Evolutionary conservation across 2,329 filamentous ascomycete species (phyloP).

Genomic region (Fusarium protoensiforme): DNA sequence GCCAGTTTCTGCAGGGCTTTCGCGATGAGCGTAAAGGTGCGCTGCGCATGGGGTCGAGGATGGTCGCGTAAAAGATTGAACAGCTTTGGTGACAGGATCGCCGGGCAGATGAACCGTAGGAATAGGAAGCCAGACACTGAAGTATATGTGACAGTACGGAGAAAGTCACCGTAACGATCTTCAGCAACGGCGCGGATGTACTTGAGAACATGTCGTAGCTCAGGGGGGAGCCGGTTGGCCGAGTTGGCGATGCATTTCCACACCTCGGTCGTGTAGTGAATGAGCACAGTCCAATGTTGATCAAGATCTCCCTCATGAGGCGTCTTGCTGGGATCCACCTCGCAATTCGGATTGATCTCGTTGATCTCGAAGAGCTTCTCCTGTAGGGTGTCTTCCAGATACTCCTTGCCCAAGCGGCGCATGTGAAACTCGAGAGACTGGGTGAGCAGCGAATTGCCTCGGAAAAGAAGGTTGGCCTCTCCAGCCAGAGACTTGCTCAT

Average conservation of each 20-base stretch:
- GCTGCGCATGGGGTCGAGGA: slow-evolving; percentile 82
- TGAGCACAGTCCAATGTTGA: slow-evolving; percentile 83
- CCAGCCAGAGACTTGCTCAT: slow-evolving; percentile 82
- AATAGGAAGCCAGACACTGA: slow-evolving; percentile 96
- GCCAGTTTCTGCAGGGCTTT: slow-evolving; percentile 92
- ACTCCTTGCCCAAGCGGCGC: slow-evolving; percentile 92
- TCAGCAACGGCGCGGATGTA: slow-evolving; percentile 94
- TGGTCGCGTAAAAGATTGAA: slow-evolving; percentile 88
- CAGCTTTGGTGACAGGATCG: slow-evolving; percentile 94
- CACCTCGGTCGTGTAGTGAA: slow-evolving; percentile 80
- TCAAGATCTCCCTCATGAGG: slow-evolving; percentile 73
- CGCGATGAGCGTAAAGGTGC: slow-evolving; percentile 90
- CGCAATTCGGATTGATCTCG: slow-evolving; percentile 89
- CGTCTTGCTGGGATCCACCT: slow-evolving; percentile 90
- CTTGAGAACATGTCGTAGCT: slow-evolving; percentile 86
- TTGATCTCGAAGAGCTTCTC: slow-evolving; percentile 91
- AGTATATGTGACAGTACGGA: slow-evolving; percentile 90
- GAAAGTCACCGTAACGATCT: slow-evolving; percentile 92
- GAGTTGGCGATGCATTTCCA: slow-evolving; percentile 87
- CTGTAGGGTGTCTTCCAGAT: slow-evolving; percentile 86
- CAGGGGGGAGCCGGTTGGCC: slow-evolving; percentile 79
- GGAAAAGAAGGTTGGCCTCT: slow-evolving; percentile 94
- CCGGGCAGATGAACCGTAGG: slow-evolving; percentile 93
- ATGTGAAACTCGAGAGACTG: slow-evolving; percentile 96
- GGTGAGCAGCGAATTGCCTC: slow-evolving; percentile 93